Percentiles rank a stretch among this genome's conserved stretches.
Conservation (phyloP, 192 early-diverging fungal genomes). For the Rhizophlyctis rosea region DNA sequence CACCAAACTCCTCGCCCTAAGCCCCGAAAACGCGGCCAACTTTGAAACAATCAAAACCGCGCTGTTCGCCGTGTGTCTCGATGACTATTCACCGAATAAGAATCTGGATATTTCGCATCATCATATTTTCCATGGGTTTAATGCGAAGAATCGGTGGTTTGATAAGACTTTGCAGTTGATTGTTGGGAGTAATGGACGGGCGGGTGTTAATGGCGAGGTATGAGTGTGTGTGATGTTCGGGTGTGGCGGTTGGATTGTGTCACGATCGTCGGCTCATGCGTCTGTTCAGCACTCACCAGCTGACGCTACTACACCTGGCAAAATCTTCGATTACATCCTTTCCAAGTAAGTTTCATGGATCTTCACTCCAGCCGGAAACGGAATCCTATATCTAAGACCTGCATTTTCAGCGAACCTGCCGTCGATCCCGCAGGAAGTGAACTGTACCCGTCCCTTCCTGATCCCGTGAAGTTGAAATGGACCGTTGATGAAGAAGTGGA, state of each 20-base stretch:
- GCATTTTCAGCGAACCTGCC: slow-evolving; percentile 45
- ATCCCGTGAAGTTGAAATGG: slow-evolving; percentile 73
- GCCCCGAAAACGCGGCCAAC: slow-evolving; percentile 49
- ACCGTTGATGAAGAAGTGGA: slow-evolving; percentile 51
- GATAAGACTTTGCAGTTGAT: slow-evolving; percentile 93
- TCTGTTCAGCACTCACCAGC: slow-evolving; percentile 73
- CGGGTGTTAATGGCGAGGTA: slow-evolving; percentile 91
- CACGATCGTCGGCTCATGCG: not conserved
- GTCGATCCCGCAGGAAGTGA: slow-evolving; percentile 40
- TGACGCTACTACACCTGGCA: slow-evolving; percentile 85
- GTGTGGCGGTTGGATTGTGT: not conserved
- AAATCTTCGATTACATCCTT: slow-evolving; percentile 71
- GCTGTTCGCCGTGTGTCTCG: slow-evolving; percentile 85
- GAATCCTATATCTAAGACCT: not conserved
- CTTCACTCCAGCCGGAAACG: not conserved
- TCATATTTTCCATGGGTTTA: slow-evolving; percentile 73
- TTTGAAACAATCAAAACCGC: slow-evolving; percentile 69
- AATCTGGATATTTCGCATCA: slow-evolving; percentile 66
- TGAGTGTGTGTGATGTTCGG: not conserved
- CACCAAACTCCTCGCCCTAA: slow-evolving; percentile 20
- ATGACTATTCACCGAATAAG: slow-evolving; percentile 61
- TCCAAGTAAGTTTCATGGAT: slow-evolving; percentile 47
- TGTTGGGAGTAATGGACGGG: slow-evolving; percentile 76
- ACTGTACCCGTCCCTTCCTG: slow-evolving; percentile 30
- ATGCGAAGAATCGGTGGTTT: slow-evolving; percentile 91